phyloP scores from a whole-genome alignment of 1,284 basidiomycete species.

The Trichosporon inkin region DNA sequence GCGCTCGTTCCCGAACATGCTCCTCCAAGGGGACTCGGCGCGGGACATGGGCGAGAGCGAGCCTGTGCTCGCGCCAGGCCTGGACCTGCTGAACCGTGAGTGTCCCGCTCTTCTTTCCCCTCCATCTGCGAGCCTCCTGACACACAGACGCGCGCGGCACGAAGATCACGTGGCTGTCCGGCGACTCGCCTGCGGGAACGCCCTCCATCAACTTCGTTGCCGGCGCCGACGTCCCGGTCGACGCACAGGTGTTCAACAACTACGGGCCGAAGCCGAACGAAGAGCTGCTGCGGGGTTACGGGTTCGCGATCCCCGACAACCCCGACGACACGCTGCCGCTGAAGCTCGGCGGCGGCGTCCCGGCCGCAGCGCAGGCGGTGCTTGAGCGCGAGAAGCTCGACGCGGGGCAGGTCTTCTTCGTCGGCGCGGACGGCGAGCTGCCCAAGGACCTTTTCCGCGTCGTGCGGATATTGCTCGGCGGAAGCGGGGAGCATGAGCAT shows the following conservation, averaged over 20 bases:
- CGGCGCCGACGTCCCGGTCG: slow-evolving; percentile 46
- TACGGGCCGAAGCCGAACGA: slow-evolving; percentile 62
- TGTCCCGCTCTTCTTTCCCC: not conserved
- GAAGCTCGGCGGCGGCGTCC: slow-evolving; percentile 58
- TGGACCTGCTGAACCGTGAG: slow-evolving; percentile 76
- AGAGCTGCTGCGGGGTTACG: slow-evolving; percentile 80
- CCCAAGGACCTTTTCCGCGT: slow-evolving; percentile 62
- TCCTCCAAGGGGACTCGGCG: slow-evolving; percentile 53
- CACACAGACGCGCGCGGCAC: slow-evolving; percentile 54
- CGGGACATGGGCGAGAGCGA: slow-evolving; percentile 52
- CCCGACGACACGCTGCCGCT: slow-evolving; percentile 79
- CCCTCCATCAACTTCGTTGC: slow-evolving; percentile 32
- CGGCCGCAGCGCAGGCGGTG: slow-evolving; percentile 18
- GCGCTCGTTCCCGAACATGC: slow-evolving; percentile 76
- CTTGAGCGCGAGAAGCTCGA: slow-evolving; percentile 24
- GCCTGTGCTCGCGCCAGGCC: slow-evolving; percentile 75
- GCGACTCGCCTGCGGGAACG: slow-evolving; percentile 28
- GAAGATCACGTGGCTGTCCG: slow-evolving; percentile 75
- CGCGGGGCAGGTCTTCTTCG: slow-evolving; percentile 56
- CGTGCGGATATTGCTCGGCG: slow-evolving; percentile 29
- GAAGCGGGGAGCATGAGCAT: slow-evolving; percentile 24
- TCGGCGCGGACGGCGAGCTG: slow-evolving; percentile 59
- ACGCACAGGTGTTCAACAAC: slow-evolving; percentile 77
- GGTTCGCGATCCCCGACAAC: slow-evolving; percentile 70
- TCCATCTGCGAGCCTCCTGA: not conserved